A percentile compares a stretch with the other conserved stretches of the same genome.
phyloP scores from a whole-genome alignment of 805 yeast genomes.

The Teunomyces tritomae region DNA sequence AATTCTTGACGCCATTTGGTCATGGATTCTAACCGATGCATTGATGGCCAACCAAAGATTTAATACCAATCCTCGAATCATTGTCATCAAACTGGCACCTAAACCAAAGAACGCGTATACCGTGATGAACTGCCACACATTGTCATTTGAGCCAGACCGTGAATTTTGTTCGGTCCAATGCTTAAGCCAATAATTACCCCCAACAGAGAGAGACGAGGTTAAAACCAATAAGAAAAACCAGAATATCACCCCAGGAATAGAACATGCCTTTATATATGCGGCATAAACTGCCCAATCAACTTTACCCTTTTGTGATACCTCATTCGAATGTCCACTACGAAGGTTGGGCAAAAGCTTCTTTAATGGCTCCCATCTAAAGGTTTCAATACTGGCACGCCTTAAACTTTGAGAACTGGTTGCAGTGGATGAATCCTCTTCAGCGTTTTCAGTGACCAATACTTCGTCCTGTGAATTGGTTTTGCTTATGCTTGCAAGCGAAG shows the following conservation, averaged over 20 bases:
- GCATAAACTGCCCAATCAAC: conserved; percentile 23
- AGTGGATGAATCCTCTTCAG: background rate
- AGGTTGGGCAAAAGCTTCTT: conserved; percentile 27
- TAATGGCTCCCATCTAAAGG: conserved; percentile 46
- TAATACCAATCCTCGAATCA: conserved; percentile 18
- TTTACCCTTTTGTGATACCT: conserved; percentile 16
- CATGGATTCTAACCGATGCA: conserved; percentile 23
- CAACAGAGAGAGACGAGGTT: conserved; percentile 12
- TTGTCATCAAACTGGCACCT: conserved; percentile 12
- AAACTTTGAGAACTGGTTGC: background rate
- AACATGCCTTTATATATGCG: conserved; percentile 27
- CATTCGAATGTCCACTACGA: conserved; percentile 39
- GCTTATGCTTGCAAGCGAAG: conserved; percentile 8
- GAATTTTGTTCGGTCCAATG: conserved; percentile 25
- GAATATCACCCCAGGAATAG: conserved; percentile 45
- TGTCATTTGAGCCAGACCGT: conserved; percentile 13
- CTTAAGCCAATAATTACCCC: conserved; percentile 22
- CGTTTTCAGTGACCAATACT: background rate
- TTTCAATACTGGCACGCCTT: conserved; percentile 47
- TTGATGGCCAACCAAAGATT: conserved; percentile 21
- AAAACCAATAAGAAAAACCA: conserved; percentile 31
- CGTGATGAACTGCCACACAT: conserved; percentile 16
- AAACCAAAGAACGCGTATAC: conserved; percentile 17
- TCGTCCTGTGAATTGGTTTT: background rate
- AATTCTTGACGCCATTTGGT: conserved; percentile 23